Base-by-base conservation (phyloP, 768 basidiomycete genomes). In the Boletellus sp. region DNA sequence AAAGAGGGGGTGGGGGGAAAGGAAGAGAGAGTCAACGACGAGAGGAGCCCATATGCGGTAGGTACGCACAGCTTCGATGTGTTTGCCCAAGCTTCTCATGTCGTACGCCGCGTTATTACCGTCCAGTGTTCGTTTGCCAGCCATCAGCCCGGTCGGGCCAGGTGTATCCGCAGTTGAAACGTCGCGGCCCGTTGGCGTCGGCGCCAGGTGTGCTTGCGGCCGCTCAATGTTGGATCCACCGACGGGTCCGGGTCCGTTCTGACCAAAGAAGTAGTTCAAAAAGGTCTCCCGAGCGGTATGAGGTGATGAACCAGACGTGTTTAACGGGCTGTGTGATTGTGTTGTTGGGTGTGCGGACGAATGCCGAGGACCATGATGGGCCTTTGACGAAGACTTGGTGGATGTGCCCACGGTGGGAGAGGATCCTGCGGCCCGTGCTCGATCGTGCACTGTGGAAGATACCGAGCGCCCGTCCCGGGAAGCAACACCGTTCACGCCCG, bases 31-130 rank as follows among this genome's bases (percentile, higher is more conserved):
- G 24, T 26, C 24, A 26, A 26, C 24, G 24, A 26, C 24, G 28
- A 28, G 28, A 28, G 28, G 28, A 8, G 28, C 28, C 28, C 28
- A 28, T 32, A 22, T 33, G 32, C 23, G 52, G 4, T 15, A 13
- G 23, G 36, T 8, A 82, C 90, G 78, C 62, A 97, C 94, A 55
- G 94, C 90, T 70, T 99, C 96, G 51, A 99, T 90, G 63, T 99
- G 96, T 71, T 88, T 94, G 37, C 94, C 93, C 45, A 98, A 75
- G 63, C 93, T 96, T 78, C 93, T 97, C 96, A 99, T 99, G 67
- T 98, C 96, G 67, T 84, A 97, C 41, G 90, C 94, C 48, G 94
- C 88, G 59, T 78, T 87, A 65, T 75, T 87, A 12, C 79, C 87
- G 58, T 94, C 90, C 42, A 89, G 65, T 11, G 75, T 73, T 44